Base-by-base conservation (phyloP, 352 stramenopile species). In the Pythium volutum region DNA sequence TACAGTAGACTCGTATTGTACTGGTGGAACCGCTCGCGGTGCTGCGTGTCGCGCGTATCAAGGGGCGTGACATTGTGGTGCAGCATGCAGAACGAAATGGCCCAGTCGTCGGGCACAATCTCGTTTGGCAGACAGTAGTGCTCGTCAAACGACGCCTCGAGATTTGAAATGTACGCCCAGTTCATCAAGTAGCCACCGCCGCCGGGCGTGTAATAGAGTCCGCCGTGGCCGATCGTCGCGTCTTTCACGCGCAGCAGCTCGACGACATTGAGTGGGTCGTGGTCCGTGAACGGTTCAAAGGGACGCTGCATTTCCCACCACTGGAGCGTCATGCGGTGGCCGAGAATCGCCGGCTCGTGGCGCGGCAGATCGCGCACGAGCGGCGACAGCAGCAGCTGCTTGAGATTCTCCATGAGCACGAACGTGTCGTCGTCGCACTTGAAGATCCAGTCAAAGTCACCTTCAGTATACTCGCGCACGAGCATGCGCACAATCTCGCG, bases 341-440 rank as follows among this genome's bases (percentile, higher is more conserved):
- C 87, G 39, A 95, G 64, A n/a, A 93, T 60, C 20, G 71, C 72
- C 9, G 87, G 82, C 45, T 83, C 57, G 2, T 65, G 46, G 20
- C 52, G 15, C 2, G 74, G 46, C 34, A 87, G 67, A 2, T 52
- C 50, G 23, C 59, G 58, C 33, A 90, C 81, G 26, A 76, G 67
- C 0, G 71, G 70, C 20, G 77, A 84, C 3, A 80, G 76, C 16
- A 95, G 54, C 31, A 86, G 89, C 25, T 60, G 62, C 65, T 90
- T 89, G 36, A 95, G 76, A 66, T 95, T 95, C 61, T 95, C 87
- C 71, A 93, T 85, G 39, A 95, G 55, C 15, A 93, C 45, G 55
- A 91, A 94, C 18, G 87, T 95, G 61, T 95, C 87, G 73, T 95
- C 87, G 67, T 95, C 87, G 58, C 82, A 91, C 62, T 93, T 95